A percentile compares a stretch with the other conserved stretches of the same genome.
Conservation (phyloP, 2,329 filamentous ascomycete genomes). For the Acrodontium crateriforme region DNA sequence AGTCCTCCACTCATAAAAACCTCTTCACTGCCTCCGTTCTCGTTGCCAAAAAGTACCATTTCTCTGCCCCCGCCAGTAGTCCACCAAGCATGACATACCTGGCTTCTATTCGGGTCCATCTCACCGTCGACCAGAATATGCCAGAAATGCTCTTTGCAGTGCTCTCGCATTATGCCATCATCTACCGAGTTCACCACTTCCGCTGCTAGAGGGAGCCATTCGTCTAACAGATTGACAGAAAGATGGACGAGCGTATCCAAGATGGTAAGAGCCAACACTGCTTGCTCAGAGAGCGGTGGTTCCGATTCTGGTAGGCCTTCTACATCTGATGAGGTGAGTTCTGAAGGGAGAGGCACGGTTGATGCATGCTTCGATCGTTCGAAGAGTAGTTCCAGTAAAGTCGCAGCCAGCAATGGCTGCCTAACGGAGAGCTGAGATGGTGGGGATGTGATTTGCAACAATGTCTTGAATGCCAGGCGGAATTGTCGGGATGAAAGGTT, state of each 20-base stretch:
- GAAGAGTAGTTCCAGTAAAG: slow-evolving; percentile 63
- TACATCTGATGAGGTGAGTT: slow-evolving; percentile 23
- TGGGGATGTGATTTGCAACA: slow-evolving; percentile 69
- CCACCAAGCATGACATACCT: slow-evolving; percentile 78
- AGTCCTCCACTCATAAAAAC: slow-evolving; percentile 7
- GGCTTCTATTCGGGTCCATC: slow-evolving; percentile 74
- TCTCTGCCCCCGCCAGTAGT: slow-evolving; percentile 49
- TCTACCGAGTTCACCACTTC: slow-evolving; percentile 51
- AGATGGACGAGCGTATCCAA: slow-evolving; percentile 68
- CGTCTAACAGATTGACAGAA: slow-evolving; percentile 54
- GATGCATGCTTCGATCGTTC: slow-evolving; percentile 47
- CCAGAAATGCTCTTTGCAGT: slow-evolving; percentile 61
- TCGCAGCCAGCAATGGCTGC: slow-evolving; percentile 67
- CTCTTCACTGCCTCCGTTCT: not conserved
- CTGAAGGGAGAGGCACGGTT: slow-evolving; percentile 26
- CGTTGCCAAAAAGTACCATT: slow-evolving; percentile 35
- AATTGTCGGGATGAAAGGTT: slow-evolving; percentile 76
- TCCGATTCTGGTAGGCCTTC: slow-evolving; percentile 10
- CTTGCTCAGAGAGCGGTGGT: slow-evolving; percentile 56
- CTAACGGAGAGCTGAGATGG: slow-evolving; percentile 60
- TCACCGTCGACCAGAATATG: slow-evolving; percentile 67
- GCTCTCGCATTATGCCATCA: slow-evolving; percentile 47
- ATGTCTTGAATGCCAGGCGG: slow-evolving; percentile 71
- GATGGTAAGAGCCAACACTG: slow-evolving; percentile 60
- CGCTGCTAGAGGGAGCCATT: slow-evolving; percentile 66